A percentile compares a stretch with the other conserved stretches of the same genome.
phyloP scores from a whole-genome alignment of 768 basidiomycete genomes.

The Pleurotus tuber-regium region DNA sequence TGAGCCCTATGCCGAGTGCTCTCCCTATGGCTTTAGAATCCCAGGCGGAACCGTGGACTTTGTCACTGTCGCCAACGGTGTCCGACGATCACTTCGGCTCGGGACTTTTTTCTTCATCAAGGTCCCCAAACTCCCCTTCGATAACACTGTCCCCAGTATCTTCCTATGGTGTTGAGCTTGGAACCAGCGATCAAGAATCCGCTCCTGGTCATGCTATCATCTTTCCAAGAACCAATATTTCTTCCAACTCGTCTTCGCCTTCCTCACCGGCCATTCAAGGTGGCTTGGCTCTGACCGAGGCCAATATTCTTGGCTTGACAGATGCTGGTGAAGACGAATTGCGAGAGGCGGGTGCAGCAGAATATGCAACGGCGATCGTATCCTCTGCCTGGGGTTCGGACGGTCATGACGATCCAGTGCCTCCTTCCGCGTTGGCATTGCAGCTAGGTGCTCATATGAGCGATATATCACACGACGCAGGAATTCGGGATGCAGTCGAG shows the following conservation, averaged over 20 bases:
- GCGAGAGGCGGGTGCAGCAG: constrained; percentile 23
- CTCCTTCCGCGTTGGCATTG: background rate
- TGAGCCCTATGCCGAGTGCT: background rate
- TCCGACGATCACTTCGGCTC: constrained; percentile 12
- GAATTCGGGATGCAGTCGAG: background rate
- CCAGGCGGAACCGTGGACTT: constrained; percentile 11
- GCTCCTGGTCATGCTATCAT: constrained; percentile 8
- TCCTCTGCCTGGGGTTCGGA: constrained; percentile 30
- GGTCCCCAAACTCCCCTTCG: constrained; percentile 9
- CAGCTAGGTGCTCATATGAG: background rate
- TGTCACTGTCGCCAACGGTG: constrained; percentile 18
- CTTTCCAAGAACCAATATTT: constrained; percentile 8
- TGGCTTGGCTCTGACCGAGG: background rate
- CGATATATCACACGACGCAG: background rate
- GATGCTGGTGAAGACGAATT: background rate
- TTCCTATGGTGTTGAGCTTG: constrained; percentile 12
- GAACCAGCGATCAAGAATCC: constrained; percentile 8
- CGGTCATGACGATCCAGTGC: background rate
- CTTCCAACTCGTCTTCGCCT: constrained; percentile 18
- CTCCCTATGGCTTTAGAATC: background rate
- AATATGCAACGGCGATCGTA: constrained; percentile 32
- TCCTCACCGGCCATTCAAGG: constrained; percentile 13
- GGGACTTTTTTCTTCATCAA: constrained; percentile 9
- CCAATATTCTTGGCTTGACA: constrained; percentile 1
- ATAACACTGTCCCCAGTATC: constrained; percentile 12